Evolutionary conservation across 2,329 filamentous ascomycete genomes (phyloP), one percentile per base, ranked within the genome.

Genomic region (Sporothrix humicola): DNA sequence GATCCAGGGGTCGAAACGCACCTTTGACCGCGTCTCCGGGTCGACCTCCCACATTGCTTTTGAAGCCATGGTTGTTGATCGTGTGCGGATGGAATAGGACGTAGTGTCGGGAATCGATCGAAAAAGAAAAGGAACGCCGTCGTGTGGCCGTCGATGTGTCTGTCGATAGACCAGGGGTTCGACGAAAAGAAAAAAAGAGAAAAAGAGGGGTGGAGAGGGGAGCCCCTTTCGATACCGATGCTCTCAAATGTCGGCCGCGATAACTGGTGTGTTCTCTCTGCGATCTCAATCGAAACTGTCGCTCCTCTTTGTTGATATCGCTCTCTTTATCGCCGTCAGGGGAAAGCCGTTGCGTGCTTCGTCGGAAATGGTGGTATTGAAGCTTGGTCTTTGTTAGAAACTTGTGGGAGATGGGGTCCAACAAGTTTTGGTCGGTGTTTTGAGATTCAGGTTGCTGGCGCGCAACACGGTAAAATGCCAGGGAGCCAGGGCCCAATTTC

Each of bases 21-120:
- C 95, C 90, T 98, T 98, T 81, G 92, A 94, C 84, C 94, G 90
- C 75, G 95, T 98, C 87, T 98, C 95, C 68, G 96, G 96, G 83
- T 99, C 96, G 77, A 99, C 94, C 85, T 99, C 96, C 96, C 96
- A 99, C 92, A 97, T 95, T 78, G 87, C 89, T 84, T 95, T 95
- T 80, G 89, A 87, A 77, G 89, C 85, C 89, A 90, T 89, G 73
- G 77, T 79, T 10, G 59, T 8, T 23, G 23, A 37, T 44, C n/a
- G 42, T 72, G 48, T 72, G 37, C 0, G 7, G 9, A 12, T 23
- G 13, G 37, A 26, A 37, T 31, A 59, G 23, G 48, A 56, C 48
- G 48, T 12, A n/a, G 20, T 50, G 13, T 56, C 31, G 31, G 3
- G 31, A 37, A 5, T 5, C 8, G 20, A 20, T 56, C 42, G 42